phyloP scores from a whole-genome alignment of 371 early-diverging fungal species.

The Rhizopus delemar region DNA sequence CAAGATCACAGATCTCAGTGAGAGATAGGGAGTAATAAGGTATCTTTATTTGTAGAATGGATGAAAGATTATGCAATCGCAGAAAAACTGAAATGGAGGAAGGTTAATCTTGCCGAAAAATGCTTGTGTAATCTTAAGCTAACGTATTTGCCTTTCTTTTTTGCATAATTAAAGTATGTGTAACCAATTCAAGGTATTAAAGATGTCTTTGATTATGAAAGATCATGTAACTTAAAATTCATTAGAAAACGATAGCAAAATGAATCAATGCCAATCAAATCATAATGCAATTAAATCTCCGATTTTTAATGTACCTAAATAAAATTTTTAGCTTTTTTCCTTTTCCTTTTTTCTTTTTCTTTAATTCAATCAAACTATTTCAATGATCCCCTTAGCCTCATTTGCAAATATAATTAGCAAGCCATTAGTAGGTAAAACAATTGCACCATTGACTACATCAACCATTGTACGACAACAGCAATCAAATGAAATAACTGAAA shows the following conservation, averaged over 20 bases:
- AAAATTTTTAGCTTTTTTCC: conserved; percentile 1
- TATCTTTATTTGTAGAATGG: too few species aligned
- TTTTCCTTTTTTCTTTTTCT: not conserved
- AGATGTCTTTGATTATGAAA: too few species aligned
- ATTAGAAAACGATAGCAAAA: not conserved
- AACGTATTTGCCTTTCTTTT: too few species aligned
- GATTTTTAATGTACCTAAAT: not conserved
- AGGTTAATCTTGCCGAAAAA: too few species aligned
- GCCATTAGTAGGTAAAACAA: conserved; percentile 11
- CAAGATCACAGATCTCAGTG: too few species aligned
- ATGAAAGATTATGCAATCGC: too few species aligned
- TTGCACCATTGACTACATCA: conserved; percentile 18
- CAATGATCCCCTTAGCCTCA: conserved; percentile 14
- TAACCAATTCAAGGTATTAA: too few species aligned
- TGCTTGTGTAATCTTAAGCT: too few species aligned
- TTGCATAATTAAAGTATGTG: too few species aligned
- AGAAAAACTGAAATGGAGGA: too few species aligned
- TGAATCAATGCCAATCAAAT: conserved; percentile 1
- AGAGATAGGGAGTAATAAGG: too few species aligned
- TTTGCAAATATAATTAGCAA: conserved; percentile 20
- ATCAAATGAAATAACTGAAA: conserved; percentile 22
- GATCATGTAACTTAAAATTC: too few species aligned
- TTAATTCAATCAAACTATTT: not conserved
- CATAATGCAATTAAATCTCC: not conserved
- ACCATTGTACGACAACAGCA: conserved; percentile 22